Evolutionary conservation across 192 early-diverging fungal species (phyloP), one percentile per base, ranked within the genome.

Genomic region (Piromyces finnis): DNA sequence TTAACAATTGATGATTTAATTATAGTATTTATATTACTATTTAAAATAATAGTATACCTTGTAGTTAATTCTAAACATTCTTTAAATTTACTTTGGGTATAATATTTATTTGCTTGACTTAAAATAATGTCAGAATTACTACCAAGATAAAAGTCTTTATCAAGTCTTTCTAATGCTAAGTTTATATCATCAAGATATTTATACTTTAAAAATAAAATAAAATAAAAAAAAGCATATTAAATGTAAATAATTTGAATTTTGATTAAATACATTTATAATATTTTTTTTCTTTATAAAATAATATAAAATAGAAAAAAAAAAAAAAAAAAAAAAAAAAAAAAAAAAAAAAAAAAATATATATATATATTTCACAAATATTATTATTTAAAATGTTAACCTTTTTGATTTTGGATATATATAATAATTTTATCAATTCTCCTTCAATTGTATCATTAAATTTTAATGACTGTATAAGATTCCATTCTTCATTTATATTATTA

Each of bases 391-490:
- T n/a, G n/a, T n/a, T n/a, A 90, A 68, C 91, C 84, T 91, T 91
- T 79, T 88, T 89, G n/a, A 93, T 68, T 35, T 89, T 88, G 16
- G 89, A 83, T n/a, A 87, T 82, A 78, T 91, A 93, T 1, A 92
- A 78, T 30, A 87, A 85, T 78, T 87, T 85, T 18, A 93, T 84
- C 81, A 93, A 85, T 22, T 86, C 85, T 18, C 86, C 86, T 77
- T 92, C 88, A 1, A 85, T 79, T 29, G 83, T 80, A 30, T 86
- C 82, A 12, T 87, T 84, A 81, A 87, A 90, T 39, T 86, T 84
- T 14, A 93, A 39, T 27, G 80, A 81, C 81, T 83, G 82, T 30
- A 94, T 84, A 79, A 87, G 84, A 26, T 89, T 84, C 82, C 91
- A 86, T 82, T 93, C 88, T 93, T 85, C 16, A 36, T 78, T 29